Percentiles rank a stretch among this genome's conserved stretches.
phyloP scores from a whole-genome alignment of 164 flowering plant species.

The Protea cynaroides region DNA sequence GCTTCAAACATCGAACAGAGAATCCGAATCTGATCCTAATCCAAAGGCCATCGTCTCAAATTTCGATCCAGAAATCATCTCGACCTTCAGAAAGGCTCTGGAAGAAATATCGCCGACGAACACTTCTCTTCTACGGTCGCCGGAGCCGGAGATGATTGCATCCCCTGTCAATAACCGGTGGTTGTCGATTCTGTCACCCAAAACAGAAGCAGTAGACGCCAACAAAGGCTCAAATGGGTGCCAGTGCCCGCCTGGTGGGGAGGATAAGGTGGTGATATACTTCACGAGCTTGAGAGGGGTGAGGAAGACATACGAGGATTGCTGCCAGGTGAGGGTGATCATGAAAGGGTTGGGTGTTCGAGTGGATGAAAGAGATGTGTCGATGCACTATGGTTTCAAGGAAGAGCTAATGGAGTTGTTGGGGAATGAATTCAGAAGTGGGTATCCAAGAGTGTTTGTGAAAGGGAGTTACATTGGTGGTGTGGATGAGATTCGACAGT shows the following conservation, averaged over 20 bases:
- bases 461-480: conserved; percentile 69
- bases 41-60: conserved; percentile 20
- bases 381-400: conserved; percentile 79
- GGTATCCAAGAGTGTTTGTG: conserved; percentile 67
- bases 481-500: conserved; percentile 56
- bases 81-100: conserved; percentile 50
- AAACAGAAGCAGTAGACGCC: background rate
- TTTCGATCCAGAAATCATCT: conserved; percentile 58
- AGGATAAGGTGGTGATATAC: conserved; percentile 59
- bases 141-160: conserved; percentile 5
- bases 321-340: conserved; percentile 59
- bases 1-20: conserved; percentile 22
- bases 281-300: conserved; percentile 88
- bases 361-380: conserved; percentile 88
- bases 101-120: conserved; percentile 38
- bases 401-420: conserved; percentile 63
- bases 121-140: conserved; percentile 24
- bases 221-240: conserved; percentile 4
- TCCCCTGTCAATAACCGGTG: conserved; percentile 4
- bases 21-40: conserved; percentile 9
- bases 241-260: conserved; percentile 17
- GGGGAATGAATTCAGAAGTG: conserved; percentile 31
- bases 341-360: conserved; percentile 55
- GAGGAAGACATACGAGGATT: conserved; percentile 88
- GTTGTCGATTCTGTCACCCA: background rate